These are phyloP conservation scores for Kodamaea nitidulidarum DNA, from an alignment of 805 yeast genomes.

Conservation along the genomic window DNA sequence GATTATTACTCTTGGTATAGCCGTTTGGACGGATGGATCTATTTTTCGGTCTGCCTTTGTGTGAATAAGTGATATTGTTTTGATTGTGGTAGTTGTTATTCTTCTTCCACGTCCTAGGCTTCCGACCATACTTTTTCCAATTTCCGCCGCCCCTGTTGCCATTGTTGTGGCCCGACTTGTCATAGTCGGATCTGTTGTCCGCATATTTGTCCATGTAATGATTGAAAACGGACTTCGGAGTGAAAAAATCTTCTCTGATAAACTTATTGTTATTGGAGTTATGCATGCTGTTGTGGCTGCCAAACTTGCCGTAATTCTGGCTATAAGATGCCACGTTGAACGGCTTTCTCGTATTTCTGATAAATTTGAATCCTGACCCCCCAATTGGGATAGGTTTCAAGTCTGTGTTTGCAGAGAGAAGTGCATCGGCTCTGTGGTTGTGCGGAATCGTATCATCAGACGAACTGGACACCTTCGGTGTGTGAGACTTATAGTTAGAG, in stretches of 20 bases:
- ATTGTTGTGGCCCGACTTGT: conserved; percentile 15
- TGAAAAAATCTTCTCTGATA: conserved; percentile 69
- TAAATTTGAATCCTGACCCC: conserved; percentile 21
- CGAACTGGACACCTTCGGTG: conserved; percentile 1
- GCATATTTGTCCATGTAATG: conserved; percentile 67
- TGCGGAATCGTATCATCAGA: conserved; percentile 22
- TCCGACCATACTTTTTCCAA: conserved; percentile 18
- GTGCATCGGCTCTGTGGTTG: conserved; percentile 42
- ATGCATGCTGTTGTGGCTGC: conserved; percentile 1
- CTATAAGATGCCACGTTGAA: conserved; percentile 62
- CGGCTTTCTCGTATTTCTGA: conserved; percentile 51
- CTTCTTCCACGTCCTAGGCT: conserved; percentile 29
- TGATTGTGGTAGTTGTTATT: conserved; percentile 20
- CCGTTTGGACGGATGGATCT: conserved; percentile 3
- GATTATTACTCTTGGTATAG: conserved; percentile 4
- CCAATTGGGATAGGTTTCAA: conserved; percentile 40
- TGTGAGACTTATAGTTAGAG: conserved; percentile 3
- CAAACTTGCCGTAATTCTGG: conserved; percentile 16
- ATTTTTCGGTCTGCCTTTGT: conserved; percentile 3
- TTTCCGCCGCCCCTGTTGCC: conserved; percentile 7
- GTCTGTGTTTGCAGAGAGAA: conserved; percentile 34
- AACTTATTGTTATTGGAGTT: conserved; percentile 27
- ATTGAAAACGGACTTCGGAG: conserved; percentile 70
- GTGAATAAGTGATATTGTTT: conserved; percentile 13
- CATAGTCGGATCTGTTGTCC: conserved; percentile 31